Evolutionary conservation across 306 rosid species (phyloP).

Genomic region (Quercus glauca): DNA sequence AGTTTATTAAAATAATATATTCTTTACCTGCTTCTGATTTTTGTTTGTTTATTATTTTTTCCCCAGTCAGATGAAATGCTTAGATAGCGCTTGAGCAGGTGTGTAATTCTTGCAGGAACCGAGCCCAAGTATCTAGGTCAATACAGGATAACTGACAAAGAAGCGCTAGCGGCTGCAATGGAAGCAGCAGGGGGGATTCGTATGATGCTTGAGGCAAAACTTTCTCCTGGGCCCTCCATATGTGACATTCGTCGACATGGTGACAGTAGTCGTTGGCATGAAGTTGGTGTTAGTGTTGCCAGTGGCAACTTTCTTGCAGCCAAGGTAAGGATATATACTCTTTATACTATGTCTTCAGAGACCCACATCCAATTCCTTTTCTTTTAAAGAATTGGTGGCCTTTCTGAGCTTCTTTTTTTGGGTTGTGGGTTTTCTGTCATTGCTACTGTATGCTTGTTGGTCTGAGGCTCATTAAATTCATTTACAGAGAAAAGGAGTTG

Average conservation of each 20-base stretch:
- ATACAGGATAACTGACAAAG: conserved; percentile 78
- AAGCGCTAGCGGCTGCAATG: conserved; percentile 83
- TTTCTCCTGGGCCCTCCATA: conserved; percentile 95
- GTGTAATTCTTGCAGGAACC: conserved; percentile 52
- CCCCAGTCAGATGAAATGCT: background rate
- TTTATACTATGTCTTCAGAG: conserved; percentile 1
- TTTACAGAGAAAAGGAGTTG: conserved; percentile 89
- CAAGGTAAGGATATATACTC: conserved; percentile 54
- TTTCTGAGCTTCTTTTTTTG: conserved; percentile 18
- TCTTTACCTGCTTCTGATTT: background rate
- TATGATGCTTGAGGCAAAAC: conserved; percentile 85
- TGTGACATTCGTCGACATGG: conserved; percentile 93
- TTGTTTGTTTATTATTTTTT: background rate
- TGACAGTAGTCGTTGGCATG: conserved; percentile 87
- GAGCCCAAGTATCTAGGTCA: conserved; percentile 72
- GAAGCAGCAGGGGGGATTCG: conserved; percentile 90
- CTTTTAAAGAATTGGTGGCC: conserved; percentile 10
- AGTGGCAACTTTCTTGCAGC: conserved; percentile 98
- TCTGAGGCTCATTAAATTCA: conserved; percentile 20
- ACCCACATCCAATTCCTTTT: background rate
- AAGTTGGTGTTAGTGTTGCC: conserved; percentile 93
- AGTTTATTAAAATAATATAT: background rate
- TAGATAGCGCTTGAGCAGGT: conserved; percentile 5
- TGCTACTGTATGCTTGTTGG: conserved; percentile 1
- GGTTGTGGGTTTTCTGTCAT: conserved; percentile 11